Evolutionary conservation across 805 yeast species (phyloP), one percentile per base, ranked within the genome.

Genomic region (Yamadazyma paraphyllophila): DNA sequence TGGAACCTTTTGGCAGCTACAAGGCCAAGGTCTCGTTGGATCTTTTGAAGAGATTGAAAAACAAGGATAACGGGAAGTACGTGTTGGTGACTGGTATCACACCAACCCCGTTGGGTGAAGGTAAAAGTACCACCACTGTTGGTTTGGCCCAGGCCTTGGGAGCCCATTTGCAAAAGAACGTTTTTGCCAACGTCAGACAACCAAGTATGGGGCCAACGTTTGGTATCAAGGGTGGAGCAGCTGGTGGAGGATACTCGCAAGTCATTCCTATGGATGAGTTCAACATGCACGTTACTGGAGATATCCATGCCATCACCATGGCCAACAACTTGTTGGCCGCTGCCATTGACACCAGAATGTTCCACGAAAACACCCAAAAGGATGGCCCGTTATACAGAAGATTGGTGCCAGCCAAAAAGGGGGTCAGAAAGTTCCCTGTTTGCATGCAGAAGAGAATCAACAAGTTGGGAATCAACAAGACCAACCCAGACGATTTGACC

Each of bases 151-250:
- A 85, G 67, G 90, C 91, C 12, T 68, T 85, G 49, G 87, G 90
- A 51, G 90, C 90, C 32, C 90, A 83, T 59, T 70, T 85, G 63
- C 74, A 79, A 43, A 74, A 78, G 54, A 80, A 83, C 48, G 83
- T 84, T 11, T 77, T 85, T 60, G 94, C 92, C 52, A 85, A 85
- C 61, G 94, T 85, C 43, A 80, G 94, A 74, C 94, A 85, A 63
- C 94, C 94, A 20, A 83, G 90, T 7, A 84, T 85, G 91, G 94
- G 94, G 45, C 94, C 94, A 53, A 85, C 94, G 14, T 85, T 85
- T 59, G 94, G 94, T 69, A 84, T 85, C 55, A 85, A 85, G 65
- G 94, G 94, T 67, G 94, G 94, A 69, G 94, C 94, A 55, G 94
- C 94, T 7, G 94, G 94, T 63, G 92, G 94, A 65, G 94, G 94